Evolutionary conservation across 1,284 basidiomycete genomes (phyloP), one percentile per base, ranked within the genome.

Genomic region (Pyrrhoderma noxium): DNA sequence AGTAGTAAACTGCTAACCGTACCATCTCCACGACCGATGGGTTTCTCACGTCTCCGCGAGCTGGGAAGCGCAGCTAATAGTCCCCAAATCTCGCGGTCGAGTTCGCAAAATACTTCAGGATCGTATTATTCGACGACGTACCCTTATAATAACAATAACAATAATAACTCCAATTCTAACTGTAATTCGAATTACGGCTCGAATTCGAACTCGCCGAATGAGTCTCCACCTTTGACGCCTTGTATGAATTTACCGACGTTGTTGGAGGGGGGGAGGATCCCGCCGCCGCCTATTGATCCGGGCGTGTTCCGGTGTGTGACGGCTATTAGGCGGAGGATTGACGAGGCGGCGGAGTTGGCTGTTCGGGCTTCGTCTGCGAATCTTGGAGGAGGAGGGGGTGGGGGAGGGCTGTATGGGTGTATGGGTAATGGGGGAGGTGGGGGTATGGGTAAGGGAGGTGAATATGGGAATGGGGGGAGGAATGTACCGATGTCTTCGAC

Each of bases 261-360:
- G 27, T 31, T 11, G 5, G 27, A 31, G 11, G 27, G n/a, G n/a
- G n/a, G 27, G 11, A 54, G 57, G 22, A 60, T 60, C 19, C 48
- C 57, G 0, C 89, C 89, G 0, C 86, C 87, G 0, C 89, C 87
- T 14, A 87, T 92, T 47, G 88, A 91, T 60, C 86, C 88, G 0
- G 87, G 85, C 40, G 85, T 89, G 1, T 89, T 92, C 59, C 77
- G 80, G 25, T 83, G 76, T 46, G 81, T 90, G 23, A 72, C 77
- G 0, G 70, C 74, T 25, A 89, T 91, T 50, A 79, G 89, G 22
- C 69, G 79, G 45, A 76, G 90, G 34, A 86, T 92, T 55, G 88
- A 92, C 63, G 88, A 90, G 61, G 89, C 89, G 0, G 77, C 88
- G 0, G 88, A 89, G 61, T 72, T 91, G 4, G 85, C 84, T 11